Conservation (phyloP, 1,139 yeast species). For the Cylindricascospora bacillispora region DNA sequence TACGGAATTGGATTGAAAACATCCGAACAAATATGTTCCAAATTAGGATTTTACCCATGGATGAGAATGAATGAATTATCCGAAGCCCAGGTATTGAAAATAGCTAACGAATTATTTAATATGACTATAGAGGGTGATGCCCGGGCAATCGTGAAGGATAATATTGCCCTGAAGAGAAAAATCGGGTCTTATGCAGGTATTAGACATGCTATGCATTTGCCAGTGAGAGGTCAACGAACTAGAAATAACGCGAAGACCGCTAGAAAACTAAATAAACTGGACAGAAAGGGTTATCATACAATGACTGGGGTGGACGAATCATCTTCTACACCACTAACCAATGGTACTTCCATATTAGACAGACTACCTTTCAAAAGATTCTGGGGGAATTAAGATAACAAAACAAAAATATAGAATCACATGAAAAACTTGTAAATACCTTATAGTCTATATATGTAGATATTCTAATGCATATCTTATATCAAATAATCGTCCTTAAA, state of each 20-base stretch:
- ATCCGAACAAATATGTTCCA: slow-evolving; percentile 74
- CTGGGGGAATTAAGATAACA: too few species aligned
- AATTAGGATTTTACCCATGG: slow-evolving; percentile 78
- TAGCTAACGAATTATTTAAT: slow-evolving; percentile 77
- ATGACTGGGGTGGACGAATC: neutral
- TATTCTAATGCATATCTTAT: too few species aligned
- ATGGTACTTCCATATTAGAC: too few species aligned
- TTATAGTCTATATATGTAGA: too few species aligned
- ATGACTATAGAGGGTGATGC: slow-evolving; percentile 80
- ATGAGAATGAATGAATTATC: slow-evolving; percentile 90
- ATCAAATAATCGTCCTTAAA: slow-evolving; percentile 32
- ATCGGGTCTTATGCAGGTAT: slow-evolving; percentile 83
- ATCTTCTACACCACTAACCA: too few species aligned
- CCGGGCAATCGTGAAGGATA: slow-evolving; percentile 62
- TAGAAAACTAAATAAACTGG: slow-evolving; percentile 63
- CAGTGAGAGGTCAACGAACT: slow-evolving; percentile 91
- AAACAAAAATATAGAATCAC: too few species aligned
- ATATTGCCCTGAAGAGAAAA: slow-evolving; percentile 66
- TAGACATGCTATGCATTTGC: slow-evolving; percentile 79
- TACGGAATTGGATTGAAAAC: slow-evolving; percentile 73
- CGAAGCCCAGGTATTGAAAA: slow-evolving; percentile 75
- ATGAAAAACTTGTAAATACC: too few species aligned
- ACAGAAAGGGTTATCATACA: slow-evolving; percentile 40
- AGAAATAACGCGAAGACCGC: slow-evolving; percentile 87
- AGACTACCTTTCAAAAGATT: too few species aligned